These are phyloP conservation scores for Ulmus americana DNA, from an alignment of 331 rosid species.

Conservation along the genomic window DNA sequence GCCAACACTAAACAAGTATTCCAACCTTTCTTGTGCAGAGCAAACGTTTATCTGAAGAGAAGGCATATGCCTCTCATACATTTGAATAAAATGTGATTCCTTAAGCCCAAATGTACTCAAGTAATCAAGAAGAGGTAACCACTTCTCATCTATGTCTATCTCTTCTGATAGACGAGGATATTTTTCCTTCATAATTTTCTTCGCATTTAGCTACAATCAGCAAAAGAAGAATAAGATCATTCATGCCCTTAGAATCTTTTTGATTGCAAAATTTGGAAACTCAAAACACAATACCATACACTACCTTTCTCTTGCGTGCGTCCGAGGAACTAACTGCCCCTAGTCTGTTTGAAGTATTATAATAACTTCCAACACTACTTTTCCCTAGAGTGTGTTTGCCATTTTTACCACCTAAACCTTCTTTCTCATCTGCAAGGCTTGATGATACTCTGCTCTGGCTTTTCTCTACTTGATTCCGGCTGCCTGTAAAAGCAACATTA, in stretches of 20 bases:
- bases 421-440: constrained; percentile 23
- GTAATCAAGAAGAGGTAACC: constrained; percentile 92
- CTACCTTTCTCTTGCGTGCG: constrained; percentile 52
- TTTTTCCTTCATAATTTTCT: constrained; percentile 40
- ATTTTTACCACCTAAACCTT: constrained; percentile 18
- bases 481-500: constrained; percentile 32
- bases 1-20: constrained; percentile 82
- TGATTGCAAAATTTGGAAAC: constrained; percentile 14
- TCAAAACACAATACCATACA: constrained; percentile 4
- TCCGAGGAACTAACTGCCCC: constrained; percentile 30
- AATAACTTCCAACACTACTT: constrained; percentile 4
- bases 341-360: constrained; percentile 10
- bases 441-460: constrained; percentile 31
- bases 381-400: constrained; percentile 9
- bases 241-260: constrained; percentile 8
- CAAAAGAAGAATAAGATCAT: constrained; percentile 18
- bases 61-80: constrained; percentile 87
- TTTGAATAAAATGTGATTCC: constrained; percentile 85
- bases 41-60: constrained; percentile 78
- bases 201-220: constrained; percentile 42
- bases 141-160: constrained; percentile 60
- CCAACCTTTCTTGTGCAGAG: constrained; percentile 84
- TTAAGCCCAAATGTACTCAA: constrained; percentile 76
- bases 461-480: constrained; percentile 26
- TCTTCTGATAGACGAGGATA: constrained; percentile 69